phyloP scores from a whole-genome alignment of 2,329 filamentous ascomycete genomes.

The Chaetomiaceae sp. region DNA sequence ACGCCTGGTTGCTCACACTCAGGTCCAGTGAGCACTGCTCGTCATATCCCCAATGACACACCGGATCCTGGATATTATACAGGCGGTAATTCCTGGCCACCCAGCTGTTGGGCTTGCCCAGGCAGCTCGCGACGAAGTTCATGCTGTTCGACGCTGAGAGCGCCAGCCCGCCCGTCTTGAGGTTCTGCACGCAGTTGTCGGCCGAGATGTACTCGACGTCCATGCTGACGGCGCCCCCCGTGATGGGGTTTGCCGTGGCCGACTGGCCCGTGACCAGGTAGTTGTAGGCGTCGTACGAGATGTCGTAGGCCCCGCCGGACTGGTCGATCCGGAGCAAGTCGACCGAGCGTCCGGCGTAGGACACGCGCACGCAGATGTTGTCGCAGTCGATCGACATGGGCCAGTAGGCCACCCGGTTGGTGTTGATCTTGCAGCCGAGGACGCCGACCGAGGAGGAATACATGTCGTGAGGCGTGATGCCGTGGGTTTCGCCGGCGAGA shows the following conservation, averaged over 20 bases:
- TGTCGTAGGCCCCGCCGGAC: constrained; percentile 51
- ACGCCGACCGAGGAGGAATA: constrained; percentile 54
- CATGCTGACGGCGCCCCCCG: constrained; percentile 47
- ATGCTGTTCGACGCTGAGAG: constrained; percentile 52
- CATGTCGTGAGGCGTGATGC: constrained; percentile 48
- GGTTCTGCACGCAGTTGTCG: constrained; percentile 47
- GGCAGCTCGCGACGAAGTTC: constrained; percentile 45
- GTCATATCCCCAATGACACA: constrained; percentile 45
- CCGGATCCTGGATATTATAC: constrained; percentile 47
- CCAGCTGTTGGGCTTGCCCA: constrained; percentile 41
- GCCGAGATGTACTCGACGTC: constrained; percentile 43
- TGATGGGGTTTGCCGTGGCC: constrained; percentile 39
- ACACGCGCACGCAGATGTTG: constrained; percentile 51
- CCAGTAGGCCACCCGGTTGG: constrained; percentile 57
- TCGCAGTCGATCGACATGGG: constrained; percentile 46
- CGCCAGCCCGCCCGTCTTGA: constrained; percentile 43
- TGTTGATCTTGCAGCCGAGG: constrained; percentile 55
- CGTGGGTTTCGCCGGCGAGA: background rate
- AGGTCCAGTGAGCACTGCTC: constrained; percentile 45
- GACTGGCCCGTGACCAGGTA: constrained; percentile 46
- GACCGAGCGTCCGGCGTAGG: constrained; percentile 42
- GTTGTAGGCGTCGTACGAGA: constrained; percentile 56
- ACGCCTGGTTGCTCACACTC: constrained; percentile 45
- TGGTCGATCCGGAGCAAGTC: constrained; percentile 54
- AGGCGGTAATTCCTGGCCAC: constrained; percentile 46